Base-by-base conservation (phyloP, 2,329 filamentous ascomycete genomes). In the Grosmannia serpens region DNA sequence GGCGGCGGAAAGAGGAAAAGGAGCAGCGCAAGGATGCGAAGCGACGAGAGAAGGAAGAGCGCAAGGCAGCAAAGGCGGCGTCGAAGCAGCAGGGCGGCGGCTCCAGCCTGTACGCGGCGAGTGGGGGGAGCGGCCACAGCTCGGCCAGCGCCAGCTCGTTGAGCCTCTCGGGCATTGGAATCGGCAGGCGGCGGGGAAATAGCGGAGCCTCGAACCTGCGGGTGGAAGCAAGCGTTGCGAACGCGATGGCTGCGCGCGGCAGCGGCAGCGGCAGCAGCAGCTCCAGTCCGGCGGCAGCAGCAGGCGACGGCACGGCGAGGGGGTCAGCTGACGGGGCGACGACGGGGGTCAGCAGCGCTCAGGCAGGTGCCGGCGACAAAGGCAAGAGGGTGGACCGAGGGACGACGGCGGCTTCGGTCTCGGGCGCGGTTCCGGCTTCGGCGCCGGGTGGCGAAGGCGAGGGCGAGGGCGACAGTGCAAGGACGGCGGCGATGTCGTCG, bases 1-100 rank as follows among this genome's bases (percentile, higher is more conserved):
- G 92, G n/a, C 88, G 90, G 64, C 86, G 82, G 53, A 94, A 89
- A 67, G 86, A 88, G 54, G 89, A 94, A 55, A 92, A 91, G 68
- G 88, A 90, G 60, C 80, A 81, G 0, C 81, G 79, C 29, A 96
- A 95, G 68, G 87, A 92, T 60, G 86, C 87, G 1, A 96, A 95
- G 75, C 90, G 86, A 66, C 83, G 83, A 58, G 88, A 90, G 61
- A 95, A 95, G 70, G 88, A 90, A 62, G 86, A 89, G 49, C 89
- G 89, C 64, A 94, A 92, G 69, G 80, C 80, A 10, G 80, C 84
- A 27, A 89, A 86, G 69, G 91, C 88, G 70, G 75, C 74, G 58
- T 69, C 69, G 3, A 75, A 73, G 52, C 66, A 67, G 10, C 73
- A 72, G 33, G 38, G 64, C 62, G 75, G 77, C 47, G 63, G 73